A percentile compares a stretch with the other conserved stretches of the same genome.
Conservation (phyloP, 148 eudicot genomes). For the Persicaria maculosa region DNA sequence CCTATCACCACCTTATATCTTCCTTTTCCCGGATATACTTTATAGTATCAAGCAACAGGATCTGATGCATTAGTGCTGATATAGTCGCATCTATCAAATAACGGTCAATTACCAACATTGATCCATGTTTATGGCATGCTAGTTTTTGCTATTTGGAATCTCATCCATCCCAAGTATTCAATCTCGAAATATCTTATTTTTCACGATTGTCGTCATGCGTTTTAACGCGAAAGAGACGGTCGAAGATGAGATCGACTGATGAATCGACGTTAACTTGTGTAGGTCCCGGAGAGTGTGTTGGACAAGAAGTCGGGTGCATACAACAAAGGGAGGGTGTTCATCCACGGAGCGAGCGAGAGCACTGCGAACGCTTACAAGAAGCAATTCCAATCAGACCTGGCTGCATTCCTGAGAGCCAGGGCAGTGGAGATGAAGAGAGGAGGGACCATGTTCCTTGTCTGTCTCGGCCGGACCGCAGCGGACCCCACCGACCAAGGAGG, state of each 20-base stretch:
- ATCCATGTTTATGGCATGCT: too few species aligned
- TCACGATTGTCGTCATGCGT: too few species aligned
- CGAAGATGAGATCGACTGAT: too few species aligned
- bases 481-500: constrained; percentile 97
- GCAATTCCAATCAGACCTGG: constrained; percentile 63
- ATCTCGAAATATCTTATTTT: neutral
- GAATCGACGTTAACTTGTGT: neutral
- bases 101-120: too few species aligned
- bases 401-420: constrained; percentile 50
- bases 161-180: neutral
- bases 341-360: constrained; percentile 66
- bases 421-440: constrained; percentile 64
- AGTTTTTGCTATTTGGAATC: neutral
- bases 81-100: too few species aligned
- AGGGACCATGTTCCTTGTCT: constrained; percentile 89
- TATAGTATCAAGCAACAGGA: neutral
- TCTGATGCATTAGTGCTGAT: too few species aligned
- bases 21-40: neutral
- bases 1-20: neutral
- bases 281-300: constrained; percentile 70
- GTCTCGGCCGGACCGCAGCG: constrained; percentile 67
- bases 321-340: constrained; percentile 77
- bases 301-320: constrained; percentile 72
- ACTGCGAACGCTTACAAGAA: constrained; percentile 58
- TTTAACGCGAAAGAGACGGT: too few species aligned